A percentile compares a stretch with the other conserved stretches of the same genome.
Evolutionary conservation across 2,329 filamentous ascomycete genomes (phyloP).

Genomic region (Taxawa tesnikishii): DNA sequence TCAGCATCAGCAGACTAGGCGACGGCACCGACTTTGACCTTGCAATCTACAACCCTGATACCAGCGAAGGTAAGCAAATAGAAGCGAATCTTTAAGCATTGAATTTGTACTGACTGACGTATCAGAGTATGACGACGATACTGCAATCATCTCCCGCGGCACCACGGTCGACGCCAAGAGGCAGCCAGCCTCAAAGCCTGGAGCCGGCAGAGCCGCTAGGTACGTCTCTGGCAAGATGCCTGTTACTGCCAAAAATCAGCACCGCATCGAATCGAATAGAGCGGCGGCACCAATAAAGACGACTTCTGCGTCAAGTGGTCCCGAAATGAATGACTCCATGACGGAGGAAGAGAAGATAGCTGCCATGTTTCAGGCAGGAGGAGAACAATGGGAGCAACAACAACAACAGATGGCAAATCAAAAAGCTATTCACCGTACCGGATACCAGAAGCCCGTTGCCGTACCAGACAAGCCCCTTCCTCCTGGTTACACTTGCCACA

Average conservation of each 20-base stretch:
- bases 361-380: slow-evolving; percentile 82
- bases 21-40: slow-evolving; percentile 96
- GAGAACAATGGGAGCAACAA: slow-evolving; percentile 83
- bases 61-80: slow-evolving; percentile 61
- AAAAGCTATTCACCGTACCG: slow-evolving; percentile 27
- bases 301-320: slow-evolving; percentile 40
- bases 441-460: slow-evolving; percentile 50
- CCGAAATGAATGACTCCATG: slow-evolving; percentile 65
- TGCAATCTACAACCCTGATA: slow-evolving; percentile 85
- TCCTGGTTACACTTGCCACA: slow-evolving; percentile 88
- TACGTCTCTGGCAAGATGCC: slow-evolving; percentile 97
- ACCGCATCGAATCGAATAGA: slow-evolving; percentile 52
- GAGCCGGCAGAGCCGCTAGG: slow-evolving; percentile 79
- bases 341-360: slow-evolving; percentile 91
- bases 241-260: slow-evolving; percentile 68
- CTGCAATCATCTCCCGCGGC: slow-evolving; percentile 88
- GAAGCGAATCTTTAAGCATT: not conserved
- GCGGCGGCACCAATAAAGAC: slow-evolving; percentile 25
- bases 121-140: slow-evolving; percentile 92
- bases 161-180: slow-evolving; percentile 86
- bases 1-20: slow-evolving; percentile 81
- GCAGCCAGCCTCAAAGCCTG: slow-evolving; percentile 70
- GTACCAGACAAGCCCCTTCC: slow-evolving; percentile 90
- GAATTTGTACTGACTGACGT: slow-evolving; percentile 12
- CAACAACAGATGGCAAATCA: slow-evolving; percentile 80